Evolutionary conservation across 2,329 filamentous ascomycete genomes (phyloP), one percentile per base, ranked within the genome.

Genomic region (Alternaria brassicae): DNA sequence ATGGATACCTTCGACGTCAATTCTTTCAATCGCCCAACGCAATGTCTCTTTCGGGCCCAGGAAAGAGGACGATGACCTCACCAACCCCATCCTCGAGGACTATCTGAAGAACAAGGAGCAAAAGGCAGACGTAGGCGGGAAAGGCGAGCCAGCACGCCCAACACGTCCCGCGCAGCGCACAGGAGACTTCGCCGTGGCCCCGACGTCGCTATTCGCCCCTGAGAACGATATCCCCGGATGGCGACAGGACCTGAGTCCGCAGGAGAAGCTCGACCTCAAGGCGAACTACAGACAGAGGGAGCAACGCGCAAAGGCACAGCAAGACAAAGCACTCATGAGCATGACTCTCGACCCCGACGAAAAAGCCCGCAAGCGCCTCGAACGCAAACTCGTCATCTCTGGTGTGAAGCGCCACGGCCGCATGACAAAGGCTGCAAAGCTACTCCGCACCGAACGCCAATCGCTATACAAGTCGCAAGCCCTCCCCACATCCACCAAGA

Each of bases 401-500:
- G 86, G 90, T 77, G 84, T 97, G 48, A 85, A 84, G 52, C 85
- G 85, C 61, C 83, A 89, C 47, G 89, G 90, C 8, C 84, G 91
- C 41, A 77, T 93, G 51, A 85, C 87, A 17, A 86, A 86, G 63
- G 82, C 85, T 50, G 86, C 93, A 69, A 82, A 85, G 54, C 85
- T 97, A 60, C 86, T 87, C 73, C 87, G 89, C 67, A 86, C 84
- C 7, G 88, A 90, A 75, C 80, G 87, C 39, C 81, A 86, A 68
- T 81, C 82, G 53, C 69, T 84, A 25, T 81, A 81, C 76, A 89
- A 89, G 78, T 92, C 89, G 62, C 85, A 89, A 45, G 86, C 86
- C 67, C 85, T 97, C 75, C 89, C 93, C 71, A 97, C 95, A 2
- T 92, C 89, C 48, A 83, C 91, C 65, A 99, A 99, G 87, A 99